These are phyloP conservation scores for Mortierella claussenii DNA, from an alignment of 192 early-diverging fungal genomes.

Conservation along the genomic window DNA sequence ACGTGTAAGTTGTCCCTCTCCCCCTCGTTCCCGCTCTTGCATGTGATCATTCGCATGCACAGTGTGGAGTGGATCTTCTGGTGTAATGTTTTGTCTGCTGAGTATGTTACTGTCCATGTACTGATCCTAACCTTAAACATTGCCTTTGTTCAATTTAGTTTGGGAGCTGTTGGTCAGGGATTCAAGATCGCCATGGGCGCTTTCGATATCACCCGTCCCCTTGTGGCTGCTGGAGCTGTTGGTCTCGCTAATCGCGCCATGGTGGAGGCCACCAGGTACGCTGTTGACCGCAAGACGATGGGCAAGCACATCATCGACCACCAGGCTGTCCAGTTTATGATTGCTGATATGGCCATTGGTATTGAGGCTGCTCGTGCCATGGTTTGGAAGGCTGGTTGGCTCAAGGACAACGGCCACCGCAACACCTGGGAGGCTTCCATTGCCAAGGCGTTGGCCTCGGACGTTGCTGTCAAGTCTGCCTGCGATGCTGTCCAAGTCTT, in stretches of 20 bases:
- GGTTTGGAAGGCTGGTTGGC: constrained; percentile 86
- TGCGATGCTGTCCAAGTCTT: constrained; percentile 96
- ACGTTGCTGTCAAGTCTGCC: constrained; percentile 83
- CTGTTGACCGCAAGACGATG: constrained; percentile 95
- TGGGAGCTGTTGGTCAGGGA: constrained; percentile 82
- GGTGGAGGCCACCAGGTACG: constrained; percentile 91
- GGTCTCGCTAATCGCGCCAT: constrained; percentile 93
- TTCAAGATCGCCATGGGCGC: constrained; percentile 98
- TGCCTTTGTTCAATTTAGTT: constrained; percentile 15
- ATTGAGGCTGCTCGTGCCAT: constrained; percentile 88
- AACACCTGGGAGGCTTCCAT: constrained; percentile 97
- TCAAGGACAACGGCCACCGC: constrained; percentile 85
- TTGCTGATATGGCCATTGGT: constrained; percentile 97
- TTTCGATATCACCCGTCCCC: constrained; percentile 93
- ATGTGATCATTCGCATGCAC: constrained; percentile 21
- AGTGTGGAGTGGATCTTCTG: background rate
- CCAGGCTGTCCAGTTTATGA: constrained; percentile 93
- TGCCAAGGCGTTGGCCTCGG: constrained; percentile 90
- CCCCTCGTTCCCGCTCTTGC: background rate
- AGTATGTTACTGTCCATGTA: background rate
- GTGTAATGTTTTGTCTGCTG: background rate
- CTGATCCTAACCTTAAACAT: background rate
- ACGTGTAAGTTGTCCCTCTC: constrained; percentile 55
- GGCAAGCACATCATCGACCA: constrained; percentile 90
- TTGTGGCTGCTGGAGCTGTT: constrained; percentile 89